Percentiles rank a stretch among this genome's conserved stretches.
These are phyloP conservation scores for Rutstroemia sydowiana DNA, from an alignment of 2,329 filamentous ascomycete genomes.

Conservation along the genomic window DNA sequence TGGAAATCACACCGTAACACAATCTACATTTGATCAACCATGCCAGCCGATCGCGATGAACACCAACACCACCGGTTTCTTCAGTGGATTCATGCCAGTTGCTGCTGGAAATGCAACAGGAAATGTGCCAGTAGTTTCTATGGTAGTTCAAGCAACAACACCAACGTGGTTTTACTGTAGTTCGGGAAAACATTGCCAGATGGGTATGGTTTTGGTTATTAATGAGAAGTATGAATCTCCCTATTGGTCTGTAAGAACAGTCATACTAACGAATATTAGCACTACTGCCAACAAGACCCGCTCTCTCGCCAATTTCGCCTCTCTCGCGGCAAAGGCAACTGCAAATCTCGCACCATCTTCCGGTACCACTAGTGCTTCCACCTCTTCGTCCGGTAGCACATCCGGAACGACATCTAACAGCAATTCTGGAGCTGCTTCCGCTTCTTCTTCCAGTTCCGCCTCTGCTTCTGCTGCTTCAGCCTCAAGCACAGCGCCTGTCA, in stretches of 20 bases:
- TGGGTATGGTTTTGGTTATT: conserved; percentile 35
- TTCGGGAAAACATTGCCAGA: conserved; percentile 65
- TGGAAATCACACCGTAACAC: conserved; percentile 71
- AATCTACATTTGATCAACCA: conserved; percentile 66
- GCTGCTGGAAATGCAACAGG: conserved; percentile 41
- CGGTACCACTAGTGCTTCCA: not conserved
- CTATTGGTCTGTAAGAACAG: not conserved
- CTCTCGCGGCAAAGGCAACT: conserved; percentile 32
- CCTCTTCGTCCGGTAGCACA: not conserved
- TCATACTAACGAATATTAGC: conserved; percentile 14
- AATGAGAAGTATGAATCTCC: conserved; percentile 43
- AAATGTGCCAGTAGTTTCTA: conserved; percentile 60
- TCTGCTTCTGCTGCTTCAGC: not conserved
- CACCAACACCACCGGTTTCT: conserved; percentile 50
- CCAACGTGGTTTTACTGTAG: conserved; percentile 78
- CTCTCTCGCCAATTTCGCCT: conserved; percentile 37
- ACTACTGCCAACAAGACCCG: conserved; percentile 42
- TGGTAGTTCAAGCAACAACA: conserved; percentile 59
- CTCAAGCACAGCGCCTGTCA: conserved; percentile 4
- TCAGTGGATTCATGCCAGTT: conserved; percentile 60
- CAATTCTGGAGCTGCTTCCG: not conserved
- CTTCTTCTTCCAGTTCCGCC: not conserved
- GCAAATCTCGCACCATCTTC: conserved; percentile 34
- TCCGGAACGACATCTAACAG: not conserved
- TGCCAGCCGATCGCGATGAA: conserved; percentile 52